Percentiles rank a stretch among this genome's conserved stretches.
Evolutionary conservation across 2,329 filamentous ascomycete species (phyloP).

Genomic region (Neopestalotiopsis clavispora): DNA sequence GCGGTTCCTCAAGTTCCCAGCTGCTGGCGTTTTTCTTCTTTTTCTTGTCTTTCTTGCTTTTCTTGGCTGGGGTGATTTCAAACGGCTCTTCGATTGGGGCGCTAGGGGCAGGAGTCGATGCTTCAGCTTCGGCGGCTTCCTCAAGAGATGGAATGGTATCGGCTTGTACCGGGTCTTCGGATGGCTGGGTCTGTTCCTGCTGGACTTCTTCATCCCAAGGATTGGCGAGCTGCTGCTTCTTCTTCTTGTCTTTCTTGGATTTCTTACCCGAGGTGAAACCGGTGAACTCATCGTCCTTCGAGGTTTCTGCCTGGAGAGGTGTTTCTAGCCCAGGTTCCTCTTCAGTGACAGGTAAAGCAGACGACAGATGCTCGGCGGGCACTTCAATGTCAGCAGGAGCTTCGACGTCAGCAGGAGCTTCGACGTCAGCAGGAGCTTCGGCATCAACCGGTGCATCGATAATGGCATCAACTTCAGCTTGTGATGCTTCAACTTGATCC

Average conservation of each 20-base stretch:
- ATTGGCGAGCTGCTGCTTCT: conserved; percentile 15
- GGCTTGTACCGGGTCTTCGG: background rate
- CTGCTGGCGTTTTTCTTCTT: conserved; percentile 27
- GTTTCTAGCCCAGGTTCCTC: background rate
- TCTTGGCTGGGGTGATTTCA: conserved; percentile 30
- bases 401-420: too few species aligned
- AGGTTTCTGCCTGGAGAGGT: background rate
- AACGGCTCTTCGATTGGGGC: conserved; percentile 19
- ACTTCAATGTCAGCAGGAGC: background rate
- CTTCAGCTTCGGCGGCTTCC: background rate
- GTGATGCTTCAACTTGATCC: conserved; percentile 13
- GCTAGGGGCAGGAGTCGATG: background rate
- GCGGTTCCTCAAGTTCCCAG: conserved; percentile 19
- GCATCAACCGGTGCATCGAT: too few species aligned
- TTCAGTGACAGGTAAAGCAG: background rate
- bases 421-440: too few species aligned
- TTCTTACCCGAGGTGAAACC: background rate
- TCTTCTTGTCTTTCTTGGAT: conserved; percentile 16
- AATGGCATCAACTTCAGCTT: conserved; percentile 27
- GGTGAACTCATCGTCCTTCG: conserved; percentile 1
- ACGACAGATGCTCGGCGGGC: background rate
- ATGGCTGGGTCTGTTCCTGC: background rate
- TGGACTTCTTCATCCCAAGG: conserved; percentile 4
- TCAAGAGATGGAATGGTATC: background rate
- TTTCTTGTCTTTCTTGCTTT: conserved; percentile 42